Conservation (phyloP, 352 stramenopile genomes). For the Globisporangium sylvaticum region DNA sequence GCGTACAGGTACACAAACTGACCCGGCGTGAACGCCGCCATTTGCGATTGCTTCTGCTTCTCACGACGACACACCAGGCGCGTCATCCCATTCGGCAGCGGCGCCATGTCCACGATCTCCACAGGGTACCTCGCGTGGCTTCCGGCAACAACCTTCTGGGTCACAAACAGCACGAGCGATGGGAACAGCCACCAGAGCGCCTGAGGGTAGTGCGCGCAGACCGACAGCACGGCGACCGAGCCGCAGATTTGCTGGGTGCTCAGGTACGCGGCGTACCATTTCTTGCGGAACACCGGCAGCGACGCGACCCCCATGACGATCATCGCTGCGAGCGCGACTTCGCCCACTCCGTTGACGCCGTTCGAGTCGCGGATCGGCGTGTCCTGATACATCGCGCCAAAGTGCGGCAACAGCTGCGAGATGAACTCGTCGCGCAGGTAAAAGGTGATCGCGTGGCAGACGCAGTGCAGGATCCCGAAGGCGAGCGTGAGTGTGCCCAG, state of each 20-base stretch:
- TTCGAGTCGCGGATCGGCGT: slow-evolving; percentile 13
- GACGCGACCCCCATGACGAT: slow-evolving; percentile 23
- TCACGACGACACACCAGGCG: slow-evolving; percentile 16
- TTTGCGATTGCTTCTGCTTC: background rate
- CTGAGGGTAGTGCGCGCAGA: slow-evolving; percentile 24
- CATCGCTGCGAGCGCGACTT: slow-evolving; percentile 22
- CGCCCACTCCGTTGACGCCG: slow-evolving; percentile 21
- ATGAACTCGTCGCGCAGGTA: slow-evolving; percentile 12
- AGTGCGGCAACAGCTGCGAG: slow-evolving; percentile 21
- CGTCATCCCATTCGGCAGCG: slow-evolving; percentile 26
- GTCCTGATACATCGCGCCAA: slow-evolving; percentile 19
- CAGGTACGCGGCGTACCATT: slow-evolving; percentile 20
- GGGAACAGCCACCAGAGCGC: slow-evolving; percentile 27
- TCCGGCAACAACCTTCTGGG: slow-evolving; percentile 12
- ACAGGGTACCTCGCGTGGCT: slow-evolving; percentile 21
- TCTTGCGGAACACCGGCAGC: slow-evolving; percentile 15
- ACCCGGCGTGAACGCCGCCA: slow-evolving; percentile 18
- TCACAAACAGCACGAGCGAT: slow-evolving; percentile 22
- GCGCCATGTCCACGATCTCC: slow-evolving; percentile 27
- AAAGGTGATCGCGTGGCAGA: slow-evolving; percentile 25
- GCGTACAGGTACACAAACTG: slow-evolving; percentile 31
- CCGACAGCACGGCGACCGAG: slow-evolving; percentile 11
- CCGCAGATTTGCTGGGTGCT: slow-evolving; percentile 12
- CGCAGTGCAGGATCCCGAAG: slow-evolving; percentile 15
- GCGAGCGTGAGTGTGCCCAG: slow-evolving; percentile 16